phyloP scores from a whole-genome alignment of 2,329 filamentous ascomycete species.

The Colletotrichum sp. region DNA sequence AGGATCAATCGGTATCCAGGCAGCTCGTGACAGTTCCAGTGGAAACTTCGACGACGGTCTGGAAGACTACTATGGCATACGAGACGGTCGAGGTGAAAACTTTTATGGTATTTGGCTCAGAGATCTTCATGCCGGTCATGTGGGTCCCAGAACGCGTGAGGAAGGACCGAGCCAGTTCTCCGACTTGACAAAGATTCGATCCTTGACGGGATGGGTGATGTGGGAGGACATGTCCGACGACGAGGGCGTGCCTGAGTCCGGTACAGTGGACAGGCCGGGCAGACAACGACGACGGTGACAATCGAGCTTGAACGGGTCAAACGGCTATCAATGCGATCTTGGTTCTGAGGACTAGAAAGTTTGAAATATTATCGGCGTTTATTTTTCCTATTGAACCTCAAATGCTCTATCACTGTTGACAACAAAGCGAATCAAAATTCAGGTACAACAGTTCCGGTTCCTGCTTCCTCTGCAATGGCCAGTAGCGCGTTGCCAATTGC shows the following conservation, averaged over 20 bases:
- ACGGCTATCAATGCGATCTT: too few species aligned
- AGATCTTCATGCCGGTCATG: fast-evolving
- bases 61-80: too few species aligned
- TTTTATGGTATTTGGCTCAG: not conserved
- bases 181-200: not conserved
- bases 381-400: fast-evolving
- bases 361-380: not conserved
- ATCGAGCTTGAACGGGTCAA: not conserved
- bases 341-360: not conserved
- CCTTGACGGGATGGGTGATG: not conserved
- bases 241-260: fast-evolving
- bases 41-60: too few species aligned
- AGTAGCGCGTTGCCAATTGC: slow-evolving; percentile 32
- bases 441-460: not conserved
- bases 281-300: not conserved
- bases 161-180: not conserved
- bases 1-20: not conserved
- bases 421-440: not conserved
- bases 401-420: not conserved
- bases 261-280: not conserved
- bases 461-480: slow-evolving; percentile 25
- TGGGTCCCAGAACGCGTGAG: fast-evolving
- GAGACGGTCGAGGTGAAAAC: not conserved
- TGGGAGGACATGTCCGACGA: not conserved
- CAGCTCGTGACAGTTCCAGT: fast-evolving